These are phyloP conservation scores for Podospora pseudocomata DNA, from an alignment of 495 filamentous ascomycete species.

Conservation along the genomic window DNA sequence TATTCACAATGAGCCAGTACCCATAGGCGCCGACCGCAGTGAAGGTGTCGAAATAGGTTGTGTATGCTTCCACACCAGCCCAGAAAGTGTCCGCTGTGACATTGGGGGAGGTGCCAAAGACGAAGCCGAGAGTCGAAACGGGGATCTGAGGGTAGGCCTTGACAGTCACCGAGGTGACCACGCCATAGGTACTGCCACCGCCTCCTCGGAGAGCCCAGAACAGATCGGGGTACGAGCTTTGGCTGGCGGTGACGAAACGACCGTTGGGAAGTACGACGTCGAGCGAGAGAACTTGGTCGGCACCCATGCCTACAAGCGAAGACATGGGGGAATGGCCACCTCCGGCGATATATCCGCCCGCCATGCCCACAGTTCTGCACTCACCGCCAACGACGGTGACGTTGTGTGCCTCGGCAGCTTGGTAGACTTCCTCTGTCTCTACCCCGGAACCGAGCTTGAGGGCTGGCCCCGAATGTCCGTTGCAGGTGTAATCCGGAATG, in stretches of 20 bases:
- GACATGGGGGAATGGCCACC: constrained; percentile 51
- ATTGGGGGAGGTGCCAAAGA: constrained; percentile 27
- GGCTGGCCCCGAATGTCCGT: constrained; percentile 41
- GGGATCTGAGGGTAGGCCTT: constrained; percentile 42
- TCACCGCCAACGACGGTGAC: constrained; percentile 50
- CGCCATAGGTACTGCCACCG: constrained; percentile 55
- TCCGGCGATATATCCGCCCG: constrained; percentile 52
- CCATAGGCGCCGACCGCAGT: constrained; percentile 52
- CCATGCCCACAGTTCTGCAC: constrained; percentile 49
- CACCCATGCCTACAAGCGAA: constrained; percentile 45
- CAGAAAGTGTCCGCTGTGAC: constrained; percentile 48
- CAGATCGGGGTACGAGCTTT: constrained; percentile 51
- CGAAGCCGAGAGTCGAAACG: constrained; percentile 40
- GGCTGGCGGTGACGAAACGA: constrained; percentile 51
- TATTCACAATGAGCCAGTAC: constrained; percentile 41
- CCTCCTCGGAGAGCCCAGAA: constrained; percentile 65
- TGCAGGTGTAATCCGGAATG: constrained; percentile 37
- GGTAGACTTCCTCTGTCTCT: constrained; percentile 44
- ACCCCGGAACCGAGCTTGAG: constrained; percentile 50
- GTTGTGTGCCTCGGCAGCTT: constrained; percentile 36
- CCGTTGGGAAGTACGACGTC: constrained; percentile 57
- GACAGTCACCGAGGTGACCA: constrained; percentile 51
- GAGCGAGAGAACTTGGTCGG: constrained; percentile 52
- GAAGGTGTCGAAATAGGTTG: constrained; percentile 43
- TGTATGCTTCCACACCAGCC: constrained; percentile 46